Evolutionary conservation across 768 basidiomycete genomes (phyloP), one percentile per base, ranked within the genome.

Genomic region (Favolaschia claudopus): DNA sequence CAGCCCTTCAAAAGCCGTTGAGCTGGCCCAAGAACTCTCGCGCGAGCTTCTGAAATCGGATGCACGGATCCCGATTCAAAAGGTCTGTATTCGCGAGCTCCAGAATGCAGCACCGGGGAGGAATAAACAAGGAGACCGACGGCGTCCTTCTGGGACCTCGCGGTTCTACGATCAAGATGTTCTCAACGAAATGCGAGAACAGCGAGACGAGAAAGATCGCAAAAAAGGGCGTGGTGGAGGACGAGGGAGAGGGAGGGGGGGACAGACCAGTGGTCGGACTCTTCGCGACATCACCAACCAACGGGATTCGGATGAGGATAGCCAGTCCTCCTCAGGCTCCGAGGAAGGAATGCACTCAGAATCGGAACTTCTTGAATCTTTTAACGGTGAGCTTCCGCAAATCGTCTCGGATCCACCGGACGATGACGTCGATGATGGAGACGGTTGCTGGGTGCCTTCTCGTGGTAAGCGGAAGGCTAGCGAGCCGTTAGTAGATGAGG

Each of bases 101-200:
- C 56, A 58, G 56, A 34, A 15, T 34, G 48, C 37, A 24, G 43
- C 33, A 20, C 12, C 13, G 32, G 38, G 46, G 17, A 34, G 56
- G 43, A 29, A 43, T 2, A 50, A 50, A 25, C 32, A 44, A 8
- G 48, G 34, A 3, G 32, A 58, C 25, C 38, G 39, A 7, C 38
- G 47, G 4, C 10, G 24, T 31, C 31, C 32, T 3, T 31, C 37
- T 15, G 56, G 56, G 2, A n/a, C 5, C n/a, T 29, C 46, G 3
- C 38, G 48, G 2, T 5, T 58, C 15, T 56, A 33, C n/a, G 55
- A 56, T 3, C 34, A 56, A 24, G 24, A 19, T 29, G 45, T 37
- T 5, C 29, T 56, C 24, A 25, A 38, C 19, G 14, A 36, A 28
- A 24, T 56, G 27, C 34, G 36, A 8, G 24, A 33, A 22, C n/a